Evolutionary conservation across 176 grass and related monocot genomes (phyloP), one percentile per base, ranked within the genome.

Genomic region (Juncus inflexus): DNA sequence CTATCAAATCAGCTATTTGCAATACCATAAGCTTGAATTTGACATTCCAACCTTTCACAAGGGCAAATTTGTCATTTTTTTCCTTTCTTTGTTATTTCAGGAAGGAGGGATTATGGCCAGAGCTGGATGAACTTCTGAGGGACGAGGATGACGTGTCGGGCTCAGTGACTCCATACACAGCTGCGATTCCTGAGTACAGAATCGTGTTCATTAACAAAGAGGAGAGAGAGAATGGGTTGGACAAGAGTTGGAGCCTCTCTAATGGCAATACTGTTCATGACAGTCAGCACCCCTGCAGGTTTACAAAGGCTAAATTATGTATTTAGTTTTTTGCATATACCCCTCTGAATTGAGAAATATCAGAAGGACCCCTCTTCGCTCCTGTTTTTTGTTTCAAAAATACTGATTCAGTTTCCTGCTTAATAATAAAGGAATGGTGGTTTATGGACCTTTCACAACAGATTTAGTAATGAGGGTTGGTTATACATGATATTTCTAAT

Each of bases 211-310:
- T 85, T 50, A 83, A 87, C 39, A 57, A 72, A 7, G 73, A 96
- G 40, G 81, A 90, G 49, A 65, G 69, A 61, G 43, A 9, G 43
- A 61, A n/a, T 11, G 65, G 78, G 66, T 35, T 96, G 78, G 79
- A 87, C 36, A 96, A 83, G 61, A 85, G 69, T 55, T 95, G 80
- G 76, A 87, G 81, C 67, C 84, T 90, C 73, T 81, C 87, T 83
- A 96, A 96, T 7, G 87, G 91, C 12, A 56, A 90, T 72, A 62
- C 73, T 63, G 84, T 96, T 54, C 84, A 96, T 78, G 91, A 96
- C 69, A 83, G 83, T 40, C 91, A 85, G 13, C 87, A 96, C 80
- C 91, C 87, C 58, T 96, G 91, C 84, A 83, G 70, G 91, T 96
- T 28, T 28, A 28, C 19, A 28, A 28, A 28, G 19, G 1, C 19